Evolutionary conservation across 2,329 filamentous ascomycete species (phyloP), one percentile per base, ranked within the genome.

Genomic region (Beauveria asiatica): DNA sequence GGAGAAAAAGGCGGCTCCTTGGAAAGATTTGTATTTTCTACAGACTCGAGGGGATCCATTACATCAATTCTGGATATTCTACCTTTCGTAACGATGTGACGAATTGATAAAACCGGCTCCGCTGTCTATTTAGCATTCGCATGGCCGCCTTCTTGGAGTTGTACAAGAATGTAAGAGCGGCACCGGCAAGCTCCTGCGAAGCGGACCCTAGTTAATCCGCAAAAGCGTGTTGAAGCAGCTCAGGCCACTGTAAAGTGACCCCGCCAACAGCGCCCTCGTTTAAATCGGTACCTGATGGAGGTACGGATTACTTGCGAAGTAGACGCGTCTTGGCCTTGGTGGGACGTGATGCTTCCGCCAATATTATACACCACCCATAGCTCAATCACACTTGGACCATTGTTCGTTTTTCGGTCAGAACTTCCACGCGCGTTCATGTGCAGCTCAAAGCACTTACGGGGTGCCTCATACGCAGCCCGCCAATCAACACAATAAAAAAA

Each of bases 141-240:
- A 11, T 23, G 10, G 30, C 16, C 13, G n/a, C 45, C 33, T 57
- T 27, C 23, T 3, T 27, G 16, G 6, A 55, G 30, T 45, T 57
- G 6, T 56, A 2, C 11, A 19, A 19, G 2, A 9, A 3, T 21
- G 8, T 30, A 48, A 61, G 59, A 54, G 54, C 60, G 27, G 54
- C 55, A 41, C 21, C 16, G 11, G 39, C 9, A 3, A 53, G 49
- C 49, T 27, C 10, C 23, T n/a, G 25, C 39, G 13, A 21, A 5
- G 25, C 53, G 49, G 52, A 13, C 23, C n/a, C 33, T 33, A 30
- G 45, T 62, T 62, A 59, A 62, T 62, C 60, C 60, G 60, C 39
- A 16, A 11, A 44, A 23, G 11, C 50, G 58, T 33, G 55, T 50
- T 7, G 37, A 37, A 42, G 21, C 19, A 27, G 21, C 49, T 21